phyloP scores from a whole-genome alignment of 345 rosid genomes.

The Viola odorata region DNA sequence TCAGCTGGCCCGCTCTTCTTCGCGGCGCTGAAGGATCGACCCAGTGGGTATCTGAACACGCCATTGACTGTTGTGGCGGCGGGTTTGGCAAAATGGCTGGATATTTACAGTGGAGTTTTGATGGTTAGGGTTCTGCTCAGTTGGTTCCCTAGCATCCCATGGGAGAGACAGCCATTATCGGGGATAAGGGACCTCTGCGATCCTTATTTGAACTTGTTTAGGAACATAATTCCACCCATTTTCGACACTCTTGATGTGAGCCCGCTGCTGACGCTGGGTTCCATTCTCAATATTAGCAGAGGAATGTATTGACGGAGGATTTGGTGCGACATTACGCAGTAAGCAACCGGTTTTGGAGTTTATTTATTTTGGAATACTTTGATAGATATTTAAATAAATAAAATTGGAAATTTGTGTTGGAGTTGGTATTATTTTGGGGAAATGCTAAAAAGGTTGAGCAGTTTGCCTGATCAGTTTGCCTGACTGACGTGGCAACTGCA shows the following conservation, averaged over 20 bases:
- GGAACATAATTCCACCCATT: constrained; percentile 75
- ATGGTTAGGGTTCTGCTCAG: constrained; percentile 90
- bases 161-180: constrained; percentile 82
- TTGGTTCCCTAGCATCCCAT: constrained; percentile 92
- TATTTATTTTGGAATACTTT: too few species aligned
- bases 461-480: too few species aligned
- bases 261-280: constrained; percentile 71
- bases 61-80: constrained; percentile 84
- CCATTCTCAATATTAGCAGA: too few species aligned
- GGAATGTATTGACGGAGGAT: too few species aligned
- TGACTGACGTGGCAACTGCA: too few species aligned
- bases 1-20: constrained; percentile 56
- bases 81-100: constrained; percentile 80
- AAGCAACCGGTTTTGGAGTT: too few species aligned
- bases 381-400: too few species aligned
- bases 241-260: constrained; percentile 79
- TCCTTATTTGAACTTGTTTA: constrained; percentile 79
- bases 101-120: constrained; percentile 78
- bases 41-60: constrained; percentile 51
- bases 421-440: too few species aligned
- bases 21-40: constrained; percentile 50
- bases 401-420: too few species aligned
- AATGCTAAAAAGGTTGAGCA: too few species aligned
- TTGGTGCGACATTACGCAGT: too few species aligned
- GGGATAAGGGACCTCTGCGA: constrained; percentile 82